Evolutionary conservation across 2,329 filamentous ascomycete genomes (phyloP), one percentile per base, ranked within the genome.

Genomic region (Alternaria infectoria): DNA sequence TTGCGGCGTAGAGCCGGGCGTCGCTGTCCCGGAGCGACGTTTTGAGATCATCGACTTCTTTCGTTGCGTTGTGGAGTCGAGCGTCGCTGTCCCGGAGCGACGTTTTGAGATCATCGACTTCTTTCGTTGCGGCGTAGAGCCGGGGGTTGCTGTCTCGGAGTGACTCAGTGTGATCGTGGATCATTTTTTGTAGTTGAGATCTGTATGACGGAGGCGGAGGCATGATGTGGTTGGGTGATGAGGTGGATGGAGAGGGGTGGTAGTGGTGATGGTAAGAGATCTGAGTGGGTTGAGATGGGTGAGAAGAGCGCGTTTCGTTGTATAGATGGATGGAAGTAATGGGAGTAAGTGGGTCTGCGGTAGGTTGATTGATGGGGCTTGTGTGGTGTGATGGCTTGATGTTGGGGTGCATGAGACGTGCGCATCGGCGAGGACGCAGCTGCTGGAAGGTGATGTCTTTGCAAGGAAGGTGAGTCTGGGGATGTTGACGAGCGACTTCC

Each of bases 341-440:
- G 30, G 30, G 13, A 15, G 13, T n/a, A 36, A 36, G 32, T 36
- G 32, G 8, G 32, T n/a, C 7, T n/a, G 32, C 32, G 32, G 32
- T 36, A 36, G 7, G 32, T n/a, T 5, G 32, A 36, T 36, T n/a
- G 32, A 36, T 36, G 32, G 2, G 32, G 2, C 15, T 36, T 36
- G 32, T 36, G 15, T 36, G 32, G 0, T 36, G 15, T 36, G 32
- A 36, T 36, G 15, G 32, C 3, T 1, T 0, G 7, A 9, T 36
- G 32, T 36, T 36, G 32, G 32, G 32, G 0, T 36, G 32, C 7
- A 36, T 36, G 32, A 2, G 7, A 36, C 15, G 15, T n/a, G 32
- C 32, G 32, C 8, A 10, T 36, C 0, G 32, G 32, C 32, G 3
- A 0, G 0, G 1, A 0, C 15, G 32, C 32, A 10, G 32, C 3